Evolutionary conservation across 306 rosid genomes (phyloP).

Genomic region (Echinosophora koreensis): DNA sequence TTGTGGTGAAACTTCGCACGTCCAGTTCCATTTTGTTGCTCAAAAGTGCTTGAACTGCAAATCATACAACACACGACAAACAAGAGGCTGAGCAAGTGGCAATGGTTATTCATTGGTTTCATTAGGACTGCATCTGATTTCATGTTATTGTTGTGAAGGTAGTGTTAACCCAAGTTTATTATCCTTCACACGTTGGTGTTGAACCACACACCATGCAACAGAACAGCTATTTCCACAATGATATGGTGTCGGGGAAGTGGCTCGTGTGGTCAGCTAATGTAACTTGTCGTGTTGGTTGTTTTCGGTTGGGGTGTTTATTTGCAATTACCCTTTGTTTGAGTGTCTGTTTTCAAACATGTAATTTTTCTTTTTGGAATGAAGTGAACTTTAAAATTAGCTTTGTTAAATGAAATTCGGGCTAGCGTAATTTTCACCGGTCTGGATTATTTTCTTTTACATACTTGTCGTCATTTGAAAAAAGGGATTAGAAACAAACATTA

Average conservation of each 20-base stretch:
- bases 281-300: background rate
- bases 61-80: conserved; percentile 86
- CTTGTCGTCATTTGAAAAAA: too few relatives aligned
- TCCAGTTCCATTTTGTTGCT: conserved; percentile 75
- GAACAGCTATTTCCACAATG: background rate
- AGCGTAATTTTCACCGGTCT: too few relatives aligned
- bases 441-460: too few relatives aligned
- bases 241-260: background rate
- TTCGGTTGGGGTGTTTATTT: too few relatives aligned
- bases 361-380: too few relatives aligned
- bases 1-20: conserved; percentile 70
- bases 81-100: conserved; percentile 69
- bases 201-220: background rate
- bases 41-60: conserved; percentile 82
- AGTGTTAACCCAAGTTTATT: background rate
- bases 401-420: too few relatives aligned
- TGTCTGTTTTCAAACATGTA: too few relatives aligned
- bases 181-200: too few relatives aligned
- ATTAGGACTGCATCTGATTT: conserved; percentile 4
- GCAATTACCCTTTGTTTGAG: too few relatives aligned
- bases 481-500: too few relatives aligned
- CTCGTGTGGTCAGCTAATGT: background rate
- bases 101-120: conserved; percentile 21
- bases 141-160: conserved; percentile 34
- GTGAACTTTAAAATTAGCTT: too few relatives aligned